These are phyloP conservation scores for Tulasnella sp. DNA, from an alignment of 768 basidiomycete species.

Conservation along the genomic window DNA sequence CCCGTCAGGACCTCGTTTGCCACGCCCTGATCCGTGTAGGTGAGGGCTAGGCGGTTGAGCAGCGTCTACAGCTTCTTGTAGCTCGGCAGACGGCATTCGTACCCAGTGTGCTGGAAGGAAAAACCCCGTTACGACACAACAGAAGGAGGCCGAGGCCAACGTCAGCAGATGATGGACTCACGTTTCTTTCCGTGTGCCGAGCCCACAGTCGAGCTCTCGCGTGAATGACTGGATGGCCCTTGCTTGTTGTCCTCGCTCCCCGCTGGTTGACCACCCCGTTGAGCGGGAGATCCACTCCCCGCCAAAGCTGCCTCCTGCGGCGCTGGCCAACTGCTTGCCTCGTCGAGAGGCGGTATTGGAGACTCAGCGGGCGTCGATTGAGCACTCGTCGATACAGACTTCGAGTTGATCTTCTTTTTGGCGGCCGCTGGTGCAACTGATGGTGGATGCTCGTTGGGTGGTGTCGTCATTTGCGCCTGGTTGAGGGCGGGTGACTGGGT, in stretches of 20 bases:
- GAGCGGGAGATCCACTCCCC: not conserved
- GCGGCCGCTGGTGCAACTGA: not conserved
- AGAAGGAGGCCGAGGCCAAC: slow-evolving; percentile 3
- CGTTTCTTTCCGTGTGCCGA: slow-evolving; percentile 19
- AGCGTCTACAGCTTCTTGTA: slow-evolving; percentile 24
- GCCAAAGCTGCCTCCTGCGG: not conserved
- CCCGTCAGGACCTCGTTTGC: not conserved
- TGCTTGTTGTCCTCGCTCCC: slow-evolving; percentile 10
- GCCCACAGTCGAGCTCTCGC: slow-evolving; percentile 21
- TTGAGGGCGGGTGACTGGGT: not conserved
- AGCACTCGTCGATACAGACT: not conserved
- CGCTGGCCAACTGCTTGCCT: slow-evolving; percentile 13
- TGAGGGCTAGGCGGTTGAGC: slow-evolving; percentile 11
- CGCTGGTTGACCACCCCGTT: not conserved
- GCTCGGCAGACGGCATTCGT: slow-evolving; percentile 20
- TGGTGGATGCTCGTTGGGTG: not conserved
- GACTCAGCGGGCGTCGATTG: not conserved
- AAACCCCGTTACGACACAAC: not conserved
- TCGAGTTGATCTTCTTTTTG: not conserved
- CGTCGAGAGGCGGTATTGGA: slow-evolving; percentile 8
- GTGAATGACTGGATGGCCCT: slow-evolving; percentile 9
- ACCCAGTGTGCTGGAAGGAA: slow-evolving; percentile 21
- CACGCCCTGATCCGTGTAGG: not conserved
- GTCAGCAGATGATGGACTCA: slow-evolving; percentile 13
- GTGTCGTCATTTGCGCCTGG: slow-evolving; percentile 2